Evolutionary conservation across 2,329 filamentous ascomycete species (phyloP), one percentile per base, ranked within the genome.

Genomic region (Onygenales sp.): DNA sequence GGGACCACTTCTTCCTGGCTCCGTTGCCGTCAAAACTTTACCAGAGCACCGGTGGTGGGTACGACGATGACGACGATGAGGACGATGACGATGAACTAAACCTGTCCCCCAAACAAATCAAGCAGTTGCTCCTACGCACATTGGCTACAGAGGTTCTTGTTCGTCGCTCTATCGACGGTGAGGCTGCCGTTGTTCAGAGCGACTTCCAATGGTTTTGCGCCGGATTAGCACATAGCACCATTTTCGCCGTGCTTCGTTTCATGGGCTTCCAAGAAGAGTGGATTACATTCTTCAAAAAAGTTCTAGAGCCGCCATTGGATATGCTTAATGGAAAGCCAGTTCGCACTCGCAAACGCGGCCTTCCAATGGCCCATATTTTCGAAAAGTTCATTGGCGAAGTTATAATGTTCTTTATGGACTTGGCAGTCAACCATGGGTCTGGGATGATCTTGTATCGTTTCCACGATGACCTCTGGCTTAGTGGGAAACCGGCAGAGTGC

Each of bases 391-490:
- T 74, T 1, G 74, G 75, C 0, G 75, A 78, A 57, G 58, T 72
- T n/a, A 64, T 77, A 1, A 61, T 78, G 4, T 76, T 76, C 52
- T 72, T 73, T 54, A 63, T 78, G 61, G 75, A 77, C 53, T 63
- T 75, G 10, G 66, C 71, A 0, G 69, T 78, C 14, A 76, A 75
- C 49, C 67, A 71, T 42, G 56, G 65, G 9, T 73, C 74, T 1
- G 72, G 74, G 0, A 63, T 70, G 46, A 62, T 74, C 3, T 60
- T 77, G 0, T 73, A 78, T 55, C 74, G 76, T 1, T 57, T 77
- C 13, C 72, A 77, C 46, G 75, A 78, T 54, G 75, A 78, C 50
- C 58, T 78, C 10, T 78, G 75, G 74, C 69, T 78, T 14, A 72
- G 71, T 33, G 73, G 72, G 2, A 64, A 75, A 14, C 72, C 73